Evolutionary conservation across 495 filamentous ascomycete genomes (phyloP).

Genomic region (Trichoderma asperelloides): DNA sequence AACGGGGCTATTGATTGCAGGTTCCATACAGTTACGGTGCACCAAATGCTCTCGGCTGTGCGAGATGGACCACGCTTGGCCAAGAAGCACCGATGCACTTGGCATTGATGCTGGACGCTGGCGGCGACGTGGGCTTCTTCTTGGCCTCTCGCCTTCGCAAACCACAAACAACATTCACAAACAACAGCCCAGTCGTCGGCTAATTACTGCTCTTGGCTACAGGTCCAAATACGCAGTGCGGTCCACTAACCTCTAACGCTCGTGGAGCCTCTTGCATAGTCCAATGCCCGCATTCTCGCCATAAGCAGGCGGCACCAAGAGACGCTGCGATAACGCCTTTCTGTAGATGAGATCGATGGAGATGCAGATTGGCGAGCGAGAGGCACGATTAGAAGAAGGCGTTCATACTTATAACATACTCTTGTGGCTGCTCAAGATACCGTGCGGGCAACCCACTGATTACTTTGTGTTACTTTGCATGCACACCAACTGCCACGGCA

Average conservation of each 20-base stretch:
- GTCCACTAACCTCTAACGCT: not conserved
- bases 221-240: not conserved
- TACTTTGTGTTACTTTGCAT: no score
- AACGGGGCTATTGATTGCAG: not conserved
- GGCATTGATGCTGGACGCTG: no score
- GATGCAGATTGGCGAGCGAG: slow-evolving; percentile 5
- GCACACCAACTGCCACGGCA: not conserved
- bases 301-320: not conserved
- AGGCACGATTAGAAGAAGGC: not conserved
- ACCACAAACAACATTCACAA: no score
- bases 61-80: not conserved
- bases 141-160: no score
- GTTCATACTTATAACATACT: not conserved
- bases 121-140: no score
- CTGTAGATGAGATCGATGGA: slow-evolving; percentile 7
- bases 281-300: not conserved
- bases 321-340: not conserved
- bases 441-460: no score
- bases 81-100: no score
- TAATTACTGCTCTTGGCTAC: not conserved
- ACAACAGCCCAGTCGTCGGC: not conserved
- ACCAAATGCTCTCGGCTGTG: not conserved
- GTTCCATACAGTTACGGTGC: not conserved
- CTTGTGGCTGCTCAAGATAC: no score
- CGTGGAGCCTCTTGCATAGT: not conserved